Evolutionary conservation across 148 eudicot genomes (phyloP).

Genomic region (Chenopodium album): DNA sequence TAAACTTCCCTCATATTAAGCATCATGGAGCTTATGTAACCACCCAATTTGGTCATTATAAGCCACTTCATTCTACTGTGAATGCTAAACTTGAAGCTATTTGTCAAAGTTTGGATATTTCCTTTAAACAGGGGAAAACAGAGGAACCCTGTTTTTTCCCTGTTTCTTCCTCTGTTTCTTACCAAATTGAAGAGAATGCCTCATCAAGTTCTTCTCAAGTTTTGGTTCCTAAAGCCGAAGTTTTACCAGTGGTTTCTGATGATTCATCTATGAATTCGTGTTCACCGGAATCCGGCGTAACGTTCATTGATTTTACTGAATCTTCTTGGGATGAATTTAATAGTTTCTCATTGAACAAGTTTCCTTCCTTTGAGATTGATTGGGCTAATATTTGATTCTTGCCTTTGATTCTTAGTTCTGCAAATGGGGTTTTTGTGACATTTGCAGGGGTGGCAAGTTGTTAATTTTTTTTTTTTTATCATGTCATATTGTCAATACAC

Average conservation of each 20-base stretch:
- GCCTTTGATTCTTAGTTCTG: not conserved
- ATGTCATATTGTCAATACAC: not conserved
- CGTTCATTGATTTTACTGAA: conserved; percentile 26
- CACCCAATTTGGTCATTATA: conserved; percentile 29
- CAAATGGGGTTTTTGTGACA: conserved; percentile 24
- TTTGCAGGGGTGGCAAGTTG: not conserved
- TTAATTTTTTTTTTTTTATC: not conserved
- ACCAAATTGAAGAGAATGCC: not conserved
- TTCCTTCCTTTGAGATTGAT: conserved; percentile 38
- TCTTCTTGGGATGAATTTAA: conserved; percentile 26
- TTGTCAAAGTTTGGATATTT: conserved; percentile 38
- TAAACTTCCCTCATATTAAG: conserved; percentile 59
- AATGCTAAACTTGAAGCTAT: conserved; percentile 59
- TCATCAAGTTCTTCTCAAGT: not conserved
- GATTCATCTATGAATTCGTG: conserved; percentile 13
- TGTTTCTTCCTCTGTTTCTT: conserved; percentile 4
- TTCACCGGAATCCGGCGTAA: conserved; percentile 17
- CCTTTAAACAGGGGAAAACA: conserved; percentile 30
- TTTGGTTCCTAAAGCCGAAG: not conserved
- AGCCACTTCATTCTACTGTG: conserved; percentile 63
- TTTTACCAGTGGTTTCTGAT: not conserved
- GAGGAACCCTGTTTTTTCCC: conserved; percentile 23
- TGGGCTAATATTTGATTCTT: conserved; percentile 29
- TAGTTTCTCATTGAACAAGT: conserved; percentile 18
- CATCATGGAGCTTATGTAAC: conserved; percentile 30